Percentiles rank a stretch among this genome's conserved stretches.
Conservation (phyloP, 768 basidiomycete species). For the Lactarius sanguifluus region DNA sequence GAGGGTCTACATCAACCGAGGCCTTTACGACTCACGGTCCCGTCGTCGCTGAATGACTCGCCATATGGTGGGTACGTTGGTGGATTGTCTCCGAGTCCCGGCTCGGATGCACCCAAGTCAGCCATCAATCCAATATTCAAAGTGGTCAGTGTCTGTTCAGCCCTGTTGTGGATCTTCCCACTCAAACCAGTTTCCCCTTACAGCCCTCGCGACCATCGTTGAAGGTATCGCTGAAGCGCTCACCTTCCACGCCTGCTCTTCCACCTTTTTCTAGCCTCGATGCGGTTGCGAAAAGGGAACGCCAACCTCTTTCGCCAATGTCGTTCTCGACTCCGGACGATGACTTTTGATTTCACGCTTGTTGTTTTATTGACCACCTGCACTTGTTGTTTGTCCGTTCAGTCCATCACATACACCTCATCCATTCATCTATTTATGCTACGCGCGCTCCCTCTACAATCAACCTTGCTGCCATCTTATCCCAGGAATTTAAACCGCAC, state of each 20-base stretch:
- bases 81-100: conserved; percentile 61
- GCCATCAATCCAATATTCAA: conserved; percentile 87
- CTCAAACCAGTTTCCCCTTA: conserved; percentile 26
- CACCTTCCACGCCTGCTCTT: conserved; percentile 49
- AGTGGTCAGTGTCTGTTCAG: conserved; percentile 60
- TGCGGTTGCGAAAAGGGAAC: conserved; percentile 79
- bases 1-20: conserved; percentile 28
- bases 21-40: conserved; percentile 32
- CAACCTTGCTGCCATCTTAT: conserved; percentile 29
- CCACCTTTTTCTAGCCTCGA: conserved; percentile 82
- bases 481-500: conserved; percentile 24
- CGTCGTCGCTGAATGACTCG: conserved; percentile 25
- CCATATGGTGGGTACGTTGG: conserved; percentile 46
- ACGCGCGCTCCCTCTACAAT: conserved; percentile 17
- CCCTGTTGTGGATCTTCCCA: background rate
- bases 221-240: conserved; percentile 31
- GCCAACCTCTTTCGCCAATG: conserved; percentile 72
- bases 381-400: conserved; percentile 28
- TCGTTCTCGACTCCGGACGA: conserved; percentile 57
- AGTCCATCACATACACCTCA: conserved; percentile 27
- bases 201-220: conserved; percentile 58
- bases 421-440: conserved; percentile 28
- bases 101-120: conserved; percentile 55
- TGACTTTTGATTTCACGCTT: conserved; percentile 31
- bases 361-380: conserved; percentile 27